phyloP scores from a whole-genome alignment of 805 yeast genomes.

The Alloascoidea hylecoeti region DNA sequence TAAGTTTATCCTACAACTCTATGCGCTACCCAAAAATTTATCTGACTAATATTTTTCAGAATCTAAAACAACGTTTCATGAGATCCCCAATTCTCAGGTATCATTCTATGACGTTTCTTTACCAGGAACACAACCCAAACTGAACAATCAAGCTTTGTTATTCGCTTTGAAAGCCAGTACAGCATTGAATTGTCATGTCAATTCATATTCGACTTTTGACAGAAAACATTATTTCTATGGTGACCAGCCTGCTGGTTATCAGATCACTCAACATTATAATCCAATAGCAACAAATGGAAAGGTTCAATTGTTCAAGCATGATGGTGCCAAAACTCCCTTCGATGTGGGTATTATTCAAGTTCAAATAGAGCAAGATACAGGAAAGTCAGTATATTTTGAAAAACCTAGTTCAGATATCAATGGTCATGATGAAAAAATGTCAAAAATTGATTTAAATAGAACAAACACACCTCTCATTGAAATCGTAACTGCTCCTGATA shows the following conservation, averaged over 20 bases:
- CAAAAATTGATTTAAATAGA: slow-evolving; percentile 68
- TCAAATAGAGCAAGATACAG: slow-evolving; percentile 94
- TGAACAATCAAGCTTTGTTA: slow-evolving; percentile 62
- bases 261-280: slow-evolving; percentile 76
- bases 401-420: slow-evolving; percentile 16
- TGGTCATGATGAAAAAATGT: slow-evolving; percentile 14
- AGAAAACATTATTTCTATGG: slow-evolving; percentile 93
- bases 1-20: slow-evolving; percentile 4
- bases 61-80: slow-evolving; percentile 19
- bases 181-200: slow-evolving; percentile 50
- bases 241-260: slow-evolving; percentile 94
- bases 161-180: slow-evolving; percentile 62
- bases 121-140: slow-evolving; percentile 85
- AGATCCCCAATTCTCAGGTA: slow-evolving; percentile 51
- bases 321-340: slow-evolving; percentile 29
- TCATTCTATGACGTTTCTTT: slow-evolving; percentile 74
- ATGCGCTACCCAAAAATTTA: slow-evolving; percentile 18
- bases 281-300: slow-evolving; percentile 68
- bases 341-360: slow-evolving; percentile 58
- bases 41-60: slow-evolving; percentile 27
- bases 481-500: slow-evolving; percentile 84
- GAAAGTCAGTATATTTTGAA: slow-evolving; percentile 49
- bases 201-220: slow-evolving; percentile 55
- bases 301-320: slow-evolving; percentile 34
- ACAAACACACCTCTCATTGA: slow-evolving; percentile 81